phyloP scores from a whole-genome alignment of 164 flowering plant genomes.

The Vitis rotundifolia region DNA sequence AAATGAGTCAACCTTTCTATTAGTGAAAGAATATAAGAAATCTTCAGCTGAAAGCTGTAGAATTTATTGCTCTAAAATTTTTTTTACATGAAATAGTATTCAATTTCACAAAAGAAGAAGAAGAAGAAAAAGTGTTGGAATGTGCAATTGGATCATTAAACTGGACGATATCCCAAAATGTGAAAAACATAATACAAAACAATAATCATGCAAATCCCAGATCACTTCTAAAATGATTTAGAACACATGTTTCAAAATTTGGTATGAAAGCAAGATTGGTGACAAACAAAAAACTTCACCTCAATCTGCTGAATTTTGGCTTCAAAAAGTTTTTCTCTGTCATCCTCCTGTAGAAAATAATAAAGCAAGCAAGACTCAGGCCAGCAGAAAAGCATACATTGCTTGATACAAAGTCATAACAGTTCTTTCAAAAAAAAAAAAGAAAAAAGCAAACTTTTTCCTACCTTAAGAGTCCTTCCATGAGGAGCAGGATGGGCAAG shows the following conservation, averaged over 20 bases:
- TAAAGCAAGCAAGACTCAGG: constrained; percentile 1
- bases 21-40: too few species aligned
- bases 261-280: not conserved
- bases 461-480: constrained; percentile 69
- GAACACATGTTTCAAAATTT: not conserved
- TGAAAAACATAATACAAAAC: not conserved
- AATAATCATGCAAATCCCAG: not conserved
- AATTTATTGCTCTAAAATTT: too few species aligned
- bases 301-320: constrained; percentile 95
- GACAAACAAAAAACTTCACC: constrained; percentile 37
- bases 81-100: too few species aligned
- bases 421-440: not conserved
- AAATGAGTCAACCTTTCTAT: too few species aligned
- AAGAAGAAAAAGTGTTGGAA: too few species aligned
- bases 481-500: constrained; percentile 87
- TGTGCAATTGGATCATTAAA: not conserved
- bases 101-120: too few species aligned
- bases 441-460: not conserved
- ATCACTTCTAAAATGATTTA: not conserved
- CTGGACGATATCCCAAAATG: not conserved
- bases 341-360: constrained; percentile 61
- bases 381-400: not conserved
- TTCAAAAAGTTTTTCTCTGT: constrained; percentile 80
- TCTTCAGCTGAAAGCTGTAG: too few species aligned
- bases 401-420: not conserved